Conservation (phyloP, 495 filamentous ascomycete species). For the Chaetomidium leptoderma region DNA sequence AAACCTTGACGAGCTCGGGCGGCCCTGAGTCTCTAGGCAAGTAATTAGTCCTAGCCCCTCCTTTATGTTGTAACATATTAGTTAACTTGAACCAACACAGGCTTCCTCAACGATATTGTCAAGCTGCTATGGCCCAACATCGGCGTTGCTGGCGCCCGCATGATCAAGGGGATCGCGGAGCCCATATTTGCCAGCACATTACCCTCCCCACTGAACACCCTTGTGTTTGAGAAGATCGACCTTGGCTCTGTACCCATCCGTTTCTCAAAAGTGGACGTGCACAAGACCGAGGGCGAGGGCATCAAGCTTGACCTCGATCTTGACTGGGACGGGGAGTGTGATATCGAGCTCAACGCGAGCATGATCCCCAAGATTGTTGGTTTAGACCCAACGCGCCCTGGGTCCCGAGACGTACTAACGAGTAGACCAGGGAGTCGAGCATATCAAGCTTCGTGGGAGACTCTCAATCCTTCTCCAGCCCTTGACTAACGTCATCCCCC, state of each 20-base stretch:
- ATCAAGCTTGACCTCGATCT: conserved; percentile 46
- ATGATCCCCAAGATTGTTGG: conserved; percentile 40
- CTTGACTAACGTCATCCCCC: conserved; percentile 38
- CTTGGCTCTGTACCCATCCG: conserved; percentile 35
- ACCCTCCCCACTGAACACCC: conserved; percentile 33
- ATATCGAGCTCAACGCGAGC: conserved; percentile 40
- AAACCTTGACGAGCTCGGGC: conserved; percentile 25
- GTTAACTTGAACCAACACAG: conserved; percentile 12
- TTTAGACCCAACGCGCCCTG: background rate
- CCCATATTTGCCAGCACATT: conserved; percentile 41
- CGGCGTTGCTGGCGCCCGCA: conserved; percentile 32
- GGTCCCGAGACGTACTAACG: background rate
- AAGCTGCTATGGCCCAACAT: conserved; percentile 46
- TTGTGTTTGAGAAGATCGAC: conserved; percentile 41
- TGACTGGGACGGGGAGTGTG: conserved; percentile 39
- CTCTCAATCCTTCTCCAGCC: conserved; percentile 39
- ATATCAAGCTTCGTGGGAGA: conserved; percentile 40
- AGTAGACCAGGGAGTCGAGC: conserved; percentile 37
- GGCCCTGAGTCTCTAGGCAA: conserved; percentile 25
- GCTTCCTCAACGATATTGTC: conserved; percentile 44
- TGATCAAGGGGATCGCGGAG: conserved; percentile 38
- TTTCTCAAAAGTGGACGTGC: conserved; percentile 37
- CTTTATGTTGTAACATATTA: too few species aligned
- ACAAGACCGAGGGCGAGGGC: conserved; percentile 34
- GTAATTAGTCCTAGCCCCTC: background rate